A percentile compares a stretch with the other conserved stretches of the same genome.
phyloP scores from a whole-genome alignment of 805 yeast species.

The Suhomyces vadensis region DNA sequence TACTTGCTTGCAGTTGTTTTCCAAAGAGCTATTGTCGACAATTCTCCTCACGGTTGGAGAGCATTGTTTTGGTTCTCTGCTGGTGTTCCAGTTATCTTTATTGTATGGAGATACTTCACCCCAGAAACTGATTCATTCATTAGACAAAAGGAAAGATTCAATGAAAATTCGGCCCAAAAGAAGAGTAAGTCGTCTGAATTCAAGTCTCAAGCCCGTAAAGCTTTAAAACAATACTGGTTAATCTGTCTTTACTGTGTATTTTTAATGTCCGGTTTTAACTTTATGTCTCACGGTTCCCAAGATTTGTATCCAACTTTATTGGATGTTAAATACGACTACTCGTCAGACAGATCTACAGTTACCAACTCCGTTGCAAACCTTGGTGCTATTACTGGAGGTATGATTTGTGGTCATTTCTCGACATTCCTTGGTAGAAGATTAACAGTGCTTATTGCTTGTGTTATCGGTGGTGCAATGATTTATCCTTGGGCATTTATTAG shows the following conservation, averaged over 20 bases:
- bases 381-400: slow-evolving; percentile 44
- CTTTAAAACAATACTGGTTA: slow-evolving; percentile 58
- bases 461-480: slow-evolving; percentile 41
- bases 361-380: slow-evolving; percentile 43
- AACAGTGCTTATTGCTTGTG: slow-evolving; percentile 31
- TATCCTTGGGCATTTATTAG: slow-evolving; percentile 40
- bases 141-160: slow-evolving; percentile 30
- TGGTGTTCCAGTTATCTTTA: slow-evolving; percentile 62
- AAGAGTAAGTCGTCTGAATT: slow-evolving; percentile 10
- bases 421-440: slow-evolving; percentile 40
- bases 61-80: slow-evolving; percentile 69
- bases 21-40: slow-evolving; percentile 60
- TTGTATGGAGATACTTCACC: slow-evolving; percentile 54
- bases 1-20: slow-evolving; percentile 65
- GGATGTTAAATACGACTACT: slow-evolving; percentile 33
- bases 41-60: slow-evolving; percentile 58
- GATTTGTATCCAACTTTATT: slow-evolving; percentile 45
- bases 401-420: slow-evolving; percentile 45
- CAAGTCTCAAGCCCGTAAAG: slow-evolving; percentile 16
- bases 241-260: slow-evolving; percentile 56
- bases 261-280: slow-evolving; percentile 43
- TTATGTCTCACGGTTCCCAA: slow-evolving; percentile 44
- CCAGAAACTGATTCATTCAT: slow-evolving; percentile 64
- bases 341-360: slow-evolving; percentile 36
- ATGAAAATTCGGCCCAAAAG: slow-evolving; percentile 12